Conservation (phyloP, 441 rosid genomes). For the Manihot esculenta region DNA sequence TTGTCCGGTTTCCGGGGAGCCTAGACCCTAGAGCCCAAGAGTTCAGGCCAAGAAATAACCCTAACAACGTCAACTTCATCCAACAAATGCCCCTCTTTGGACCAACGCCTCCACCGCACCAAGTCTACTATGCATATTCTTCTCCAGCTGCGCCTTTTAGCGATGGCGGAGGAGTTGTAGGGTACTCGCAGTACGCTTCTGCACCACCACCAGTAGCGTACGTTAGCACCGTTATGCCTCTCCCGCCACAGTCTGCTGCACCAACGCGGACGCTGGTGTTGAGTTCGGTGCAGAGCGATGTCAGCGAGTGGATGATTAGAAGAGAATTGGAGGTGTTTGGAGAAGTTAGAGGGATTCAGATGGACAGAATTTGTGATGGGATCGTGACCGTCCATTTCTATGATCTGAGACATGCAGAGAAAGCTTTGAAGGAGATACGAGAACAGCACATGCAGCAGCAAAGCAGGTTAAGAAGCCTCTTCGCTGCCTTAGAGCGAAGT, state of each 20-base stretch:
- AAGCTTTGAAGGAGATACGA: conserved; percentile 57
- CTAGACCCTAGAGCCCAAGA: conserved; percentile 84
- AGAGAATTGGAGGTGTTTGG: conserved; percentile 81
- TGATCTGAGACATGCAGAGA: conserved; percentile 77
- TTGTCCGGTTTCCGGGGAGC: conserved; percentile 45
- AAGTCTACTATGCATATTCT: conserved; percentile 35
- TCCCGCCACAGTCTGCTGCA: conserved; percentile 42
- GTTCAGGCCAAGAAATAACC: conserved; percentile 51
- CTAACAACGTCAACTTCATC: conserved; percentile 11
- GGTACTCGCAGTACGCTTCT: conserved; percentile 19
- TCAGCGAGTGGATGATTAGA: conserved; percentile 62
- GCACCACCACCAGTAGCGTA: conserved; percentile 4
- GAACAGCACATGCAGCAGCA: conserved; percentile 78
- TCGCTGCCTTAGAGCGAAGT: conserved; percentile 11
- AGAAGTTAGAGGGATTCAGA: conserved; percentile 76
- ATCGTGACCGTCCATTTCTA: conserved; percentile 90
- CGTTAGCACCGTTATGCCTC: conserved; percentile 22
- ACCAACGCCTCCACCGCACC: conserved; percentile 12
- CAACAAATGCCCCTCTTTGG: conserved; percentile 26
- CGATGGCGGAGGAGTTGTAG: conserved; percentile 17
- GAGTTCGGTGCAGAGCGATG: conserved; percentile 49
- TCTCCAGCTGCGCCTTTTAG: conserved; percentile 28
- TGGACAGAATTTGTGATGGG: conserved; percentile 73
- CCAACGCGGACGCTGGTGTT: conserved; percentile 66
- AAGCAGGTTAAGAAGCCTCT: conserved; percentile 33